Evolutionary conservation across 768 basidiomycete genomes (phyloP).

Genomic region (Pleurotus tuber-regium): DNA sequence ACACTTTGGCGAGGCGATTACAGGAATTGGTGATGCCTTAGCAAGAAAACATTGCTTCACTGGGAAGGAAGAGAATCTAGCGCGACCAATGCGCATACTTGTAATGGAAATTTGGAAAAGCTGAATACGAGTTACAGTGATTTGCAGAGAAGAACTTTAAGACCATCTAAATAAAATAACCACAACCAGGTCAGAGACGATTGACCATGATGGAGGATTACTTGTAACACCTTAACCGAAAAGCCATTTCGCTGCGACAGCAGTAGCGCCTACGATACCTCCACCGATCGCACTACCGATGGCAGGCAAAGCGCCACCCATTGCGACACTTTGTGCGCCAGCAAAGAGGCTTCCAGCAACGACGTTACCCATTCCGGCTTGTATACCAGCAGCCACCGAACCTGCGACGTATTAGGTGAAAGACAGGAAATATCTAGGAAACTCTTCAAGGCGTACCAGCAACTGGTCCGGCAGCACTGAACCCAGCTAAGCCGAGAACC

Average conservation of each 20-base stretch:
- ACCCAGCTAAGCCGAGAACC: constrained; percentile 4
- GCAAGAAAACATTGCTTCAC: too few relatives aligned
- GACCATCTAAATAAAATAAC: not conserved
- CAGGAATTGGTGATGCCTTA: too few relatives aligned
- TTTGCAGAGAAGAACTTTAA: too few relatives aligned
- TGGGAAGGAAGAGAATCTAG: too few relatives aligned
- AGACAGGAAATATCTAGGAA: not conserved
- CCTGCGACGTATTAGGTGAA: not conserved
- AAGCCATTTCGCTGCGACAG: not conserved
- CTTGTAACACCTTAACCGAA: too few relatives aligned
- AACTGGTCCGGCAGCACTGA: constrained; percentile 12
- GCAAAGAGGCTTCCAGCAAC: constrained; percentile 10
- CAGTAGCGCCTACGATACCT: not conserved
- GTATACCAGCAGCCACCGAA: constrained; percentile 11
- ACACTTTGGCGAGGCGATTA: too few relatives aligned
- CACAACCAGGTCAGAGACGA: constrained; percentile 12
- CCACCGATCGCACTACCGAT: constrained; percentile 8
- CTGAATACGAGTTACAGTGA: too few relatives aligned
- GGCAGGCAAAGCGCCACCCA: constrained; percentile 12
- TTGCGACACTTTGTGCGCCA: constrained; percentile 12
- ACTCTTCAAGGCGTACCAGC: constrained; percentile 12
- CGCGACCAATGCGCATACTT: too few relatives aligned
- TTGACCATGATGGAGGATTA: too few relatives aligned
- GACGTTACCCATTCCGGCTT: constrained; percentile 8
- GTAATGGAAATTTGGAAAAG: too few relatives aligned